Evolutionary conservation across 768 basidiomycete species (phyloP).

Genomic region (Filobasidium floriforme): DNA sequence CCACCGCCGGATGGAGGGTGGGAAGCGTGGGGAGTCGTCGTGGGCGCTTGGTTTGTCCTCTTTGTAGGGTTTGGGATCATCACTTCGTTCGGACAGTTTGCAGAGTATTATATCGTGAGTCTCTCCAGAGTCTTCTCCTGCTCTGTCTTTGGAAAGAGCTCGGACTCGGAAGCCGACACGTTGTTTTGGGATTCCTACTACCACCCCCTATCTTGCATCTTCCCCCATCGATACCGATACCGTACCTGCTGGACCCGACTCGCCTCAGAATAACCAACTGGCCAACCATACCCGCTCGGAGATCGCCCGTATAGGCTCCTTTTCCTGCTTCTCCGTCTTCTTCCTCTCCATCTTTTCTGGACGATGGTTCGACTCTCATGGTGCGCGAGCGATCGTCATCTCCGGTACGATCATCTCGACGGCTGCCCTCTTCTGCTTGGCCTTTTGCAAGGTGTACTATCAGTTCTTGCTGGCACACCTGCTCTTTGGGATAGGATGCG

Average conservation of each 20-base stretch:
- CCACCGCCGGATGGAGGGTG: constrained; percentile 41
- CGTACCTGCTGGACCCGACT: not conserved
- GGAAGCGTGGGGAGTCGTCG: constrained; percentile 39
- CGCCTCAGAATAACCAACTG: constrained; percentile 13
- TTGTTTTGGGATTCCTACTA: too few relatives aligned
- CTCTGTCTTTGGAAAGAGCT: too few relatives aligned
- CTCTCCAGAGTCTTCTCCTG: not conserved
- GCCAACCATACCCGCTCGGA: not conserved
- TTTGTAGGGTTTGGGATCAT: constrained; percentile 39
- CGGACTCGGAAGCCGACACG: too few relatives aligned
- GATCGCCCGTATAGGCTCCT: constrained; percentile 35
- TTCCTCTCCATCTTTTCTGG: constrained; percentile 31
- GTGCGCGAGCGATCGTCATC: constrained; percentile 29
- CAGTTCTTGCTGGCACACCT: constrained; percentile 41
- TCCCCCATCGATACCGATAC: too few relatives aligned
- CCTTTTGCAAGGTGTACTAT: constrained; percentile 41
- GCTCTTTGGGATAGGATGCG: constrained; percentile 35
- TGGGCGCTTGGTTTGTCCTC: constrained; percentile 32
- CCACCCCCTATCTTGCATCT: too few relatives aligned
- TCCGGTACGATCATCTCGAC: constrained; percentile 29
- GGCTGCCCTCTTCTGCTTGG: constrained; percentile 31
- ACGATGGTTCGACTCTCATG: constrained; percentile 39
- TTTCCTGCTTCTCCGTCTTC: constrained; percentile 33
- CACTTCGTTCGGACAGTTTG: constrained; percentile 38
- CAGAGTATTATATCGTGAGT: constrained; percentile 29